phyloP scores from a whole-genome alignment of 225 moss, liverwort and hornwort genomes.

The Lunularia cruciata region DNA sequence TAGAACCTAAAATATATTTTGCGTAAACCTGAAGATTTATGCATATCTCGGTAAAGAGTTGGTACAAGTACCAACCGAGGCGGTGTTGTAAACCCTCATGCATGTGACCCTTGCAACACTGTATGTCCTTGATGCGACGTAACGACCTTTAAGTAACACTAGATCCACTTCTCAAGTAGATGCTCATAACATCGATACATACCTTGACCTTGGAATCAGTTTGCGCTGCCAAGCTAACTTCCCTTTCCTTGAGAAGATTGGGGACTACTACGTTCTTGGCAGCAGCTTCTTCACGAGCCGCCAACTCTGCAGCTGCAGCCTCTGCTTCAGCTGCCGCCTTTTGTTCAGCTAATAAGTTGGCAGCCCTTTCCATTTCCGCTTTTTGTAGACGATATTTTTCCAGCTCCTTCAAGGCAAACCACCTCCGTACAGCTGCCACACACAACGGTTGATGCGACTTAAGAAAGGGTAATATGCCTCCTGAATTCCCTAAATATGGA shows the following conservation, averaged over 20 bases:
- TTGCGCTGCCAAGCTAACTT: background rate
- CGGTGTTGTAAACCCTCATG: too few species aligned
- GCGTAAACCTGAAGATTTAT: too few species aligned
- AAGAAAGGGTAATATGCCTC: too few species aligned
- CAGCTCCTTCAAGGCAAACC: constrained; percentile 60
- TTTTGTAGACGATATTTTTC: constrained; percentile 36
- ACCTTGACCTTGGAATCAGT: constrained; percentile 14
- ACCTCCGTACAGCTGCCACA: constrained; percentile 71
- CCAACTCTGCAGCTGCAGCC: constrained; percentile 37
- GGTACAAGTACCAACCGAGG: too few species aligned
- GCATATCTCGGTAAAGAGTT: too few species aligned
- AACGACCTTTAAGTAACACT: too few species aligned
- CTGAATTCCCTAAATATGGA: too few species aligned
- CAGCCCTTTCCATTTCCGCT: constrained; percentile 45
- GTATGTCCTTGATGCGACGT: too few species aligned
- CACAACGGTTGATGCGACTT: background rate
- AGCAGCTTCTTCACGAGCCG: constrained; percentile 37
- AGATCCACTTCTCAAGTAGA: too few species aligned
- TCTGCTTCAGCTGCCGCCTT: constrained; percentile 48
- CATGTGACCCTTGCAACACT: too few species aligned
- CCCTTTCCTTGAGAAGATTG: constrained; percentile 2
- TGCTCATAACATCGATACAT: background rate
- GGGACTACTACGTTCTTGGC: constrained; percentile 2
- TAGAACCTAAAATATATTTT: too few species aligned
- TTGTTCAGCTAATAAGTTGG: constrained; percentile 27